These are phyloP conservation scores for Cladobotryum mycophilum DNA, from an alignment of 2,329 filamentous ascomycete species.

Conservation along the genomic window DNA sequence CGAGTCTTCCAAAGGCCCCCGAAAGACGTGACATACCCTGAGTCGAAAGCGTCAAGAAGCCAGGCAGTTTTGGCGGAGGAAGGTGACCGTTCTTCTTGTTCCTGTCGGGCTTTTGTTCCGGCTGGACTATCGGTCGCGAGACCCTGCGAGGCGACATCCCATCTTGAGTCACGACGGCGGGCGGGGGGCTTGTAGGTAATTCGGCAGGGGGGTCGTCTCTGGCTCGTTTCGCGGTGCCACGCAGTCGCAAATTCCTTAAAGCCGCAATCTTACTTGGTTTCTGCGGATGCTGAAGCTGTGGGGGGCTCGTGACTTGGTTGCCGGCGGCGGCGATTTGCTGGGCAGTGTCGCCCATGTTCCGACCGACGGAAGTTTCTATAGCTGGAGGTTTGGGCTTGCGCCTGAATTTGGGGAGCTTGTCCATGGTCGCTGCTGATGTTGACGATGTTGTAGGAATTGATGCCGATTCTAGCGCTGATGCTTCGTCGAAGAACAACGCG, in stretches of 20 bases:
- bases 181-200: conserved; percentile 24
- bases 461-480: not conserved
- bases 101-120: conserved; percentile 4
- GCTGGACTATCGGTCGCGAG: not conserved
- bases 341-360: conserved; percentile 23
- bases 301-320: conserved; percentile 16
- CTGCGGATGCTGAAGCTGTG: conserved; percentile 8
- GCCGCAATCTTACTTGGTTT: conserved; percentile 28
- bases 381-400: conserved; percentile 39
- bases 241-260: conserved; percentile 40
- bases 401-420: conserved; percentile 37
- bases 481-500: too few relatives aligned
- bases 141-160: conserved; percentile 17
- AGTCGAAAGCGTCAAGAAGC: conserved; percentile 32
- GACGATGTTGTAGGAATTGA: not conserved
- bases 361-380: conserved; percentile 35
- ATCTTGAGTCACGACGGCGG: conserved; percentile 31
- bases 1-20: too few relatives aligned
- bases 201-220: conserved; percentile 34
- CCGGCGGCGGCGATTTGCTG: conserved; percentile 14
- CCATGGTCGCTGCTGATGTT: conserved; percentile 25
- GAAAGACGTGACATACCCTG: conserved; percentile 25
- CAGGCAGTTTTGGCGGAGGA: conserved; percentile 27
- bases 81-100: conserved; percentile 11
- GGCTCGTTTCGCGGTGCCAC: conserved; percentile 41